Base-by-base conservation (phyloP, 768 basidiomycete species). In the Russula earlei region DNA sequence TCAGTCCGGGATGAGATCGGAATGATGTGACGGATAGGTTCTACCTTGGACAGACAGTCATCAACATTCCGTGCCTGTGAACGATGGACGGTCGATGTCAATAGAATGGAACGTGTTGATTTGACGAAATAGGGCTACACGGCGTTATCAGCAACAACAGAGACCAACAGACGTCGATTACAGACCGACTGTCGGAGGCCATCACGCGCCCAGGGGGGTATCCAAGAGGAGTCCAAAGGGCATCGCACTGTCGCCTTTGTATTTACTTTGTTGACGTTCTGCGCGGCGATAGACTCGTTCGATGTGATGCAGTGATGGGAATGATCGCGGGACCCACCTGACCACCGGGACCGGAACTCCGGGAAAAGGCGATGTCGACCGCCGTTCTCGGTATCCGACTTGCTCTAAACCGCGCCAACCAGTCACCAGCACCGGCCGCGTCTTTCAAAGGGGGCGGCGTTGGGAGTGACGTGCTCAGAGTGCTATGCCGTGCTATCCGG, bases 191-290 rank as follows among this genome's bases (percentile, higher is more conserved):
- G 65, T 61, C 71, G 72, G 20, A 89, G 60, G 29, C 65, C 66
- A 7, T 75, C 69, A 31, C 66, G 69, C 4, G 83, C 79, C 88
- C 87, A 90, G 2, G 59, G 50, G 7, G 88, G 87, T 48, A 90
- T 83, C 87, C 87, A 89, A 1, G 69, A 51, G 1, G 76, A 71
- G 49, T 81, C 71, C 9, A 87, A 48, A 6, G 74, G 67, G 62
- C 84, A 87, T 40, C 84, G 75, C 15, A 85, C 62, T 0, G 80
- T 83, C 0, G 79, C 85, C 66, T 91, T 91, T 14, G 89, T 91
- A 56, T 87, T 90, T n/a, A 91, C 78, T 70, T 90, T 91, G 65
- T 91, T 91, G 37, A 91, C 89, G 61, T 91, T 88, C 87, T 91
- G 62, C 14, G 24, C 27, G n/a, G 6, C 46, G 62, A 33, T 55